Evolutionary conservation across 2,329 filamentous ascomycete species (phyloP).

Genomic region (Thelonectria olida): DNA sequence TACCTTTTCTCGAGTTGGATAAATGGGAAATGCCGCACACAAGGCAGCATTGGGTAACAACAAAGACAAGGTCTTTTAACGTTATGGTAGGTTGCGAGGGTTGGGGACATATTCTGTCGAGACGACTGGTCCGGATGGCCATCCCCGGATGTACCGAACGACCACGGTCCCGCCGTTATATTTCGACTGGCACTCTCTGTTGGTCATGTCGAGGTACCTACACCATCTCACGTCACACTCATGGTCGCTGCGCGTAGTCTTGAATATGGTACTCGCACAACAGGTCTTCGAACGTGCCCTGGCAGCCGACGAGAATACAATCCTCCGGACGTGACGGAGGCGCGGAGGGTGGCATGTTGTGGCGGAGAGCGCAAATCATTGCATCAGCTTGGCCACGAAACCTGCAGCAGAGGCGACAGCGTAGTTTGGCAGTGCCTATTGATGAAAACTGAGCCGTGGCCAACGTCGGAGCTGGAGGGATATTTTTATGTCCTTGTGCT

Average conservation of each 20-base stretch:
- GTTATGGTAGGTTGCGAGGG: neutral
- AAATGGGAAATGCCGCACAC: neutral
- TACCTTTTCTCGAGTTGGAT: neutral
- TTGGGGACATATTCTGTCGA: neutral
- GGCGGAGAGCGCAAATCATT: conserved; percentile 5
- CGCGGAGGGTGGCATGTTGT: neutral
- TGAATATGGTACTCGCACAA: conserved; percentile 11
- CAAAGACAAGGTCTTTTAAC: neutral
- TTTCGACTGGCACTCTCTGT: neutral
- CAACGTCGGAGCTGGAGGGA: neutral
- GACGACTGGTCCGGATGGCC: neutral
- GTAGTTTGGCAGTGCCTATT: neutral
- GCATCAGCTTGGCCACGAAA: neutral
- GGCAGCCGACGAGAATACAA: conserved; percentile 2
- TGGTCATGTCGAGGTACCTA: neutral
- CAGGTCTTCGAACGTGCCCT: conserved; percentile 7
- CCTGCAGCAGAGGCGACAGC: too few species aligned
- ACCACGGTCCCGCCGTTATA: neutral
- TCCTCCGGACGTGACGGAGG: conserved; percentile 13
- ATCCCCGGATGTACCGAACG: neutral
- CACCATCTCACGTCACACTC: conserved; percentile 8
- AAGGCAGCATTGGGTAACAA: neutral
- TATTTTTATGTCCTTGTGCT: neutral
- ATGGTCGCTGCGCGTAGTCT: neutral
- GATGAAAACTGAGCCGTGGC: neutral